Conservation (phyloP, 805 yeast genomes). For the Cyberlindnera mycetangii region DNA sequence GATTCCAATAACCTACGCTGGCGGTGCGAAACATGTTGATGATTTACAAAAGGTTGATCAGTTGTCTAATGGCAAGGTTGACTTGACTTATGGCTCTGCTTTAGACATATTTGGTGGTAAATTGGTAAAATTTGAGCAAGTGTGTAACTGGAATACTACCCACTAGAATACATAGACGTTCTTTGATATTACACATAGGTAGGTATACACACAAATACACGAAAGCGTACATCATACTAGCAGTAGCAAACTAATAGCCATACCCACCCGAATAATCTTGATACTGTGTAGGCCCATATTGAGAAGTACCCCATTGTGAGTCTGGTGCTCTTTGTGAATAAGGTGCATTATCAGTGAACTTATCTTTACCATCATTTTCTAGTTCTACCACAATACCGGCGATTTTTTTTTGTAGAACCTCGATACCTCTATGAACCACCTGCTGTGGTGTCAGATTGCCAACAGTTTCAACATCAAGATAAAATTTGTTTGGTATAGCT, state of each 20-base stretch:
- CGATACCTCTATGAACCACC: constrained; percentile 81
- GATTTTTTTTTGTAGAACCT: constrained; percentile 81
- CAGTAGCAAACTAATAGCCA: background rate
- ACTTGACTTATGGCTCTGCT: constrained; percentile 89
- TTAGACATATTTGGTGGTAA: constrained; percentile 93
- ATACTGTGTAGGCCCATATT: constrained; percentile 1
- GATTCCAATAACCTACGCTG: constrained; percentile 88
- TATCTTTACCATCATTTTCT: constrained; percentile 37
- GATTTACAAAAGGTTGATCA: constrained; percentile 67
- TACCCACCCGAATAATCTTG: constrained; percentile 5
- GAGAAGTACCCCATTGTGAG: constrained; percentile 5
- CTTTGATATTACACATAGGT: background rate
- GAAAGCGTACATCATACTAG: no score
- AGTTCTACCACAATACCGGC: constrained; percentile 82
- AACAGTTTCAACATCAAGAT: constrained; percentile 88
- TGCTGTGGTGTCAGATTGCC: constrained; percentile 88
- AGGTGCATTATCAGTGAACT: constrained; percentile 3
- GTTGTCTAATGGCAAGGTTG: constrained; percentile 80
- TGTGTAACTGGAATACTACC: constrained; percentile 68
- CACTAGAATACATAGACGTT: constrained; percentile 11
- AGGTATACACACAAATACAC: background rate
- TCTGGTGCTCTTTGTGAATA: constrained; percentile 6
- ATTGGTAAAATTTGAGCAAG: constrained; percentile 71
- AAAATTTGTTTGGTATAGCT: constrained; percentile 79
- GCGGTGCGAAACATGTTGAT: constrained; percentile 78